These are phyloP conservation scores for Dictyostelium gargantuum DNA, from an alignment of 208 protist species.

Conservation along the genomic window DNA sequence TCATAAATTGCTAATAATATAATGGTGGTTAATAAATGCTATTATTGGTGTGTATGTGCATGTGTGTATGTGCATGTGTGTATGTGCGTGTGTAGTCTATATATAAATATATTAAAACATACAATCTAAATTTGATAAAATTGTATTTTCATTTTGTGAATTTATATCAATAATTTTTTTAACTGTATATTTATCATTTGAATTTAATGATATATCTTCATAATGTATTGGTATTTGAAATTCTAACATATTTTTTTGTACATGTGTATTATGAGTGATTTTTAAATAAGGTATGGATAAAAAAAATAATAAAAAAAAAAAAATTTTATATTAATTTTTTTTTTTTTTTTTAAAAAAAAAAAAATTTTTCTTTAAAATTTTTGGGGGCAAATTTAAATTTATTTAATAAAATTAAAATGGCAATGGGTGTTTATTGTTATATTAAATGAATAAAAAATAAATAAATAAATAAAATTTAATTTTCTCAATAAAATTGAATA, in stretches of 20 bases:
- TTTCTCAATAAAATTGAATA: too few relatives aligned
- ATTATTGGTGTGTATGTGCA: background rate
- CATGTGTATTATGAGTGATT: too few relatives aligned
- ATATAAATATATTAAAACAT: background rate
- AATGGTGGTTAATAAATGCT: background rate
- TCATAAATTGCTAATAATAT: background rate
- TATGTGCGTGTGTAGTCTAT: too few relatives aligned
- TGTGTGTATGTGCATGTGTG: too few relatives aligned
- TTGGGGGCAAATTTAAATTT: too few relatives aligned
- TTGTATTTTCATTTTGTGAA: background rate
- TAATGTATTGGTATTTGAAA: constrained; percentile 36
- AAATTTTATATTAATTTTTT: background rate
- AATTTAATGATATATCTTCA: background rate
- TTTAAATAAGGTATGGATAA: background rate
- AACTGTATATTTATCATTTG: background rate
- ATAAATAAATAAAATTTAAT: too few relatives aligned
- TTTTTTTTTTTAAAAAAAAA: background rate
- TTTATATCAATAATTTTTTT: background rate
- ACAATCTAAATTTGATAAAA: constrained; percentile 22
- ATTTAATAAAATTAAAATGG: too few relatives aligned
- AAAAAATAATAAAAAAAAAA: background rate
- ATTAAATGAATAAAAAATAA: too few relatives aligned
- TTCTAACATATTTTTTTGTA: background rate
- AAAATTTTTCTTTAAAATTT: too few relatives aligned
- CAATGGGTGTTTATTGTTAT: too few relatives aligned